phyloP scores from a whole-genome alignment of 495 filamentous ascomycete species.

The Neurospora discreta region DNA sequence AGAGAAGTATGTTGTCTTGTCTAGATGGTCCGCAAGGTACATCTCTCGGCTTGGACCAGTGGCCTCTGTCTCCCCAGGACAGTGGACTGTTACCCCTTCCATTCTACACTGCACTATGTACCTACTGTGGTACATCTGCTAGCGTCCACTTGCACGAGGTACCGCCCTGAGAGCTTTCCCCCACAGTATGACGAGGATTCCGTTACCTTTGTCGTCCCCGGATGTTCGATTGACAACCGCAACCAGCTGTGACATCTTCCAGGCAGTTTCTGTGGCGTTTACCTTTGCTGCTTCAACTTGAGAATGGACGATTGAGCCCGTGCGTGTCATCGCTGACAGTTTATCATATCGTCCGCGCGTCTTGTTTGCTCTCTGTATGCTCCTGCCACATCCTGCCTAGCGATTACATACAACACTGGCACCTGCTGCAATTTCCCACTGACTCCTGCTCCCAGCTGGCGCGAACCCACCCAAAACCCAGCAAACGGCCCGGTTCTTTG shows the following conservation, averaged over 20 bases:
- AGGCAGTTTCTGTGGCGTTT: background rate
- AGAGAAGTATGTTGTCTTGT: background rate
- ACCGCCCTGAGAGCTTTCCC: background rate
- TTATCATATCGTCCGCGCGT: background rate
- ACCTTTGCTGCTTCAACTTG: background rate
- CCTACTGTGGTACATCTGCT: background rate
- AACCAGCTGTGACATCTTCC: background rate
- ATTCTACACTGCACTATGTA: too few relatives aligned
- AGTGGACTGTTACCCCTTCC: background rate
- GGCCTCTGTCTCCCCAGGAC: background rate
- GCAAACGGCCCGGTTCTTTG: background rate
- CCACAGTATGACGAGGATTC: background rate
- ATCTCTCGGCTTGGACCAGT: background rate
- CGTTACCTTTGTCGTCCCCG: background rate
- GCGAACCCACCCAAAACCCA: background rate
- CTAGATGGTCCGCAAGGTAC: background rate
- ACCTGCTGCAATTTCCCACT: background rate
- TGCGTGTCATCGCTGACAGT: background rate
- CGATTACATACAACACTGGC: too few relatives aligned
- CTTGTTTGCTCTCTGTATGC: background rate
- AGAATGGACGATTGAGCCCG: background rate
- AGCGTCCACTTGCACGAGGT: background rate
- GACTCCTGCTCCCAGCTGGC: background rate
- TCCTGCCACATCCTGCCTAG: background rate
- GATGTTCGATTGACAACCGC: background rate